Percentiles rank a stretch among this genome's conserved stretches.
These are phyloP conservation scores for Cladosporium phlei DNA, from an alignment of 2,329 filamentous ascomycete species.

Conservation along the genomic window DNA sequence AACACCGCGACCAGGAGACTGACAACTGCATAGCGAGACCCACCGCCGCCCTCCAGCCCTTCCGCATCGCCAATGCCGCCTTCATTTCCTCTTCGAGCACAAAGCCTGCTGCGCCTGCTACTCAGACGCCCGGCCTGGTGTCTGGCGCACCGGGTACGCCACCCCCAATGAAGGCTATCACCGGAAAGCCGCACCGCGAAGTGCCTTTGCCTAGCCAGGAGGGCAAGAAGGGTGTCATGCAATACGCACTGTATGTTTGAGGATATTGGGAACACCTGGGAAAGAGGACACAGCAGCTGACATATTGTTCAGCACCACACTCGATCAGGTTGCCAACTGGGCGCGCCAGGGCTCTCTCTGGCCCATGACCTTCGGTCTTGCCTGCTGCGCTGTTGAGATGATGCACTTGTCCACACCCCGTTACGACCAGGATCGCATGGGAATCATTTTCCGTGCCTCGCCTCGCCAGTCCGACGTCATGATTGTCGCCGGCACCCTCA, in stretches of 20 bases:
- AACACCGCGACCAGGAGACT: constrained; percentile 18
- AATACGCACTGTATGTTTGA: constrained; percentile 75
- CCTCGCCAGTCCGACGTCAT: constrained; percentile 86
- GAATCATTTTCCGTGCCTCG: constrained; percentile 86
- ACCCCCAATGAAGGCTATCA: constrained; percentile 46
- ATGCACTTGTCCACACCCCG: constrained; percentile 85
- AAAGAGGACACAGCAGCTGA: constrained; percentile 17
- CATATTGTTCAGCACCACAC: constrained; percentile 56
- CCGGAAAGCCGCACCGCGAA: constrained; percentile 55
- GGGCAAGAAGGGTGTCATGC: constrained; percentile 70
- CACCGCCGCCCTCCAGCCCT: constrained; percentile 56
- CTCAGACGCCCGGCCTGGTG: constrained; percentile 49
- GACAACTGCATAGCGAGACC: constrained; percentile 56
- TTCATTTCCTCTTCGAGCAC: constrained; percentile 62
- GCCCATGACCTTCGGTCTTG: constrained; percentile 85
- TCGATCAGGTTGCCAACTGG: constrained; percentile 80
- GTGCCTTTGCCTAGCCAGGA: constrained; percentile 75
- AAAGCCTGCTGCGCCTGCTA: constrained; percentile 57
- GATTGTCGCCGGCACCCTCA: constrained; percentile 89
- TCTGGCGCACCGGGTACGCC: constrained; percentile 51
- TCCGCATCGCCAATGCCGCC: constrained; percentile 55
- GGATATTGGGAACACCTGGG: background rate
- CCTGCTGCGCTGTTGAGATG: constrained; percentile 88
- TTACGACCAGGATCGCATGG: constrained; percentile 83
- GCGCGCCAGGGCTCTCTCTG: constrained; percentile 77